Evolutionary conservation across 306 rosid species (phyloP), one percentile per base, ranked within the genome.

Genomic region (Malus fusca): DNA sequence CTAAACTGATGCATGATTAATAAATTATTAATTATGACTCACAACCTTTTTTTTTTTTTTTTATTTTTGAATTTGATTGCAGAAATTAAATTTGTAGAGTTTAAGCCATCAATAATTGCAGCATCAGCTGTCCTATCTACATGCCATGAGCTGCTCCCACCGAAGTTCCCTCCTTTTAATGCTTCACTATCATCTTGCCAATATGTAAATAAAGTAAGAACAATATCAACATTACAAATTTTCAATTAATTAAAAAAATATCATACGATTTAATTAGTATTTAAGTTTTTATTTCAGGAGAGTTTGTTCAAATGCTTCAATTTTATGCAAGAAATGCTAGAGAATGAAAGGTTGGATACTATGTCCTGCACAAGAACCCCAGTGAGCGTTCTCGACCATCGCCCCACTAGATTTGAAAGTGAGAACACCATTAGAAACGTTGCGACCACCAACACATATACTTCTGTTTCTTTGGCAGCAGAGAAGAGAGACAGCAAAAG

Each of bases 21-120:
- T 22, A 61, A 43, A 8, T 35, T 66, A 19, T 61, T 35, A 43
- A 43, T 42, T 6, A 13, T 18, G 1, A 26, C 60, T 46, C n/a
- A 18, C 6, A 68, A 68, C 35, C 59, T 56, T 68, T 42, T 2
- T 2, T 44, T 56, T 58, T 21, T 79, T 26, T 14, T 14, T 28
- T 28, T 28, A 2, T 28, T 28, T 28, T 30, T 30, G 3, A 9
- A 23, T 64, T 69, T 84, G 81, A 30, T 76, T 67, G 70, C 78
- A 92, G 96, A 88, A 21, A 77, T 82, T 8, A 84, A 84, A 77
- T 69, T 87, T 78, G 63, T 82, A 15, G 83, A 80, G 81, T 80
- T 82, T 74, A 92, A 87, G 69, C 97, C 97, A 23, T 92, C 97
- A 42, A 78, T 85, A 72, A 74, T 90, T 46, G 97, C 96, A 1